Evolutionary conservation across 306 rosid genomes (phyloP), one percentile per base, ranked within the genome.

Genomic region (Fagus crenata): DNA sequence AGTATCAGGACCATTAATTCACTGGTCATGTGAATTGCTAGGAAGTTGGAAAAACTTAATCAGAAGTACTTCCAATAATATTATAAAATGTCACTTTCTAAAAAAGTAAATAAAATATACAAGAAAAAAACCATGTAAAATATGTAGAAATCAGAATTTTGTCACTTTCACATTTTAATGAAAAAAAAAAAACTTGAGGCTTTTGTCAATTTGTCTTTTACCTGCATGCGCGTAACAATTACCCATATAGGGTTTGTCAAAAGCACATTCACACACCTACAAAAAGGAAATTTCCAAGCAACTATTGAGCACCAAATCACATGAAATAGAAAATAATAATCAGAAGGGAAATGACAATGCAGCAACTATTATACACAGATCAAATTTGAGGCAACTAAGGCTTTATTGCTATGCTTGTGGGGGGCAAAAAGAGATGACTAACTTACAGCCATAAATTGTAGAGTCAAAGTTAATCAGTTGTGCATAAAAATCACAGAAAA

Each of bases 191-290:
- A 76, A 77, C 56, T 43, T 72, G 69, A 78, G 58, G 74, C 40
- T 67, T 69, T 58, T 41, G 49, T 60, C 33, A 75, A 68, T 42
- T 40, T 68, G 55, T 61, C 28, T 61, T 69, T 78, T 87, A 94
- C 98, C 98, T 95, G 97, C 97, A 95, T 89, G 59, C 98, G 95
- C 0, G 93, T 92, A 69, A 95, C 98, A 75, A 92, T 90, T 42
- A 92, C 88, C 98, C 98, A 95, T 53, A 95, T 90, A 58, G 98
- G 98, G 82, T 88, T 95, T 79, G 96, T 95, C 87, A 90, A 75
- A 77, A 95, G 87, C 78, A 95, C 98, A 81, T 95, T 95, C 86
- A 95, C 90, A 75, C 97, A 95, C 91, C 98, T 95, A 79, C 82
- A 84, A 75, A 53, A 81, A 79, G 36, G 78, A 82, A 72, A 61